A percentile compares a stretch with the other conserved stretches of the same genome.
phyloP scores from a whole-genome alignment of 2,329 filamentous ascomycete genomes.

The Epichloe scottii region DNA sequence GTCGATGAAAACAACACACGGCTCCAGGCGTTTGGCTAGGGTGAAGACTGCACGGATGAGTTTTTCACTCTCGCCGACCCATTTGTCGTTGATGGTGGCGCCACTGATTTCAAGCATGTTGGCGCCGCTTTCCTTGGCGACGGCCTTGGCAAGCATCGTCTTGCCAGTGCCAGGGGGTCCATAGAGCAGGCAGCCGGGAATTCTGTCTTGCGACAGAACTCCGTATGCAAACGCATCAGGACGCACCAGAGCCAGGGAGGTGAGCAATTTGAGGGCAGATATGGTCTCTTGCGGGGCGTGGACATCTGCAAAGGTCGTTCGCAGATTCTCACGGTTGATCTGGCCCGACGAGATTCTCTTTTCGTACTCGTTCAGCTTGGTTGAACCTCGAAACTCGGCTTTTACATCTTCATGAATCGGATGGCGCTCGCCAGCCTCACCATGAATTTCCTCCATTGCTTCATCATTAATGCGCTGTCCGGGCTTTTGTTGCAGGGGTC shows the following conservation, averaged over 20 bases:
- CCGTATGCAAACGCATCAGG: conserved; percentile 96
- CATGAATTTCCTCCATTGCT: conserved; percentile 14
- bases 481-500: conserved; percentile 18
- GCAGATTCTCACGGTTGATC: conserved; percentile 68
- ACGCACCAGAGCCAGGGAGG: conserved; percentile 70
- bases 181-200: conserved; percentile 79
- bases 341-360: conserved; percentile 72
- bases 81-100: conserved; percentile 90
- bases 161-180: conserved; percentile 75
- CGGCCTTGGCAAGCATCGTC: conserved; percentile 55
- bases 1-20: conserved; percentile 92
- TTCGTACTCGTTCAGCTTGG: conserved; percentile 61
- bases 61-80: conserved; percentile 91
- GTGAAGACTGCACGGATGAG: conserved; percentile 87
- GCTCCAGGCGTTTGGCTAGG: conserved; percentile 79
- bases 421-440: conserved; percentile 14
- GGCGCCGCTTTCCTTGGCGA: conserved; percentile 55
- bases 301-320: conserved; percentile 78
- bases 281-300: conserved; percentile 73
- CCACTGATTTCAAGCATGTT: conserved; percentile 80
- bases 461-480: conserved; percentile 20
- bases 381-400: conserved; percentile 11
- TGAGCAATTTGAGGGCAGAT: conserved; percentile 77
- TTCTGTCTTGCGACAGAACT: conserved; percentile 79
- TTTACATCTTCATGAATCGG: conserved; percentile 17